Base-by-base conservation (phyloP, 768 basidiomycete species). In the Podaxis sp. region DNA sequence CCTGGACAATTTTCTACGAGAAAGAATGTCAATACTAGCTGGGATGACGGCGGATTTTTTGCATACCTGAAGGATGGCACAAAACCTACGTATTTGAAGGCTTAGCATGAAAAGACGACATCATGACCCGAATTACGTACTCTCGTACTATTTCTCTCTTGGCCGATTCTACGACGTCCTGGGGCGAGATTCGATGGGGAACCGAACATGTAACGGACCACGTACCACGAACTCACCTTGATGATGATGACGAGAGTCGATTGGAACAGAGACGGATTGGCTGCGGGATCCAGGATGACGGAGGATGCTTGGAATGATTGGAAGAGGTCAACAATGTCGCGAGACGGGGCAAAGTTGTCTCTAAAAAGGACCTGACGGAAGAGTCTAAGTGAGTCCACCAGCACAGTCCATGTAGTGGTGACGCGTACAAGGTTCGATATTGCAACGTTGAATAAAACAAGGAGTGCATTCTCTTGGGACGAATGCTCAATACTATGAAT, bases 81-180 rank as follows among this genome's bases (percentile, higher is more conserved):
- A 37, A 56, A 17, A 17, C 22, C 36, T 38, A 33, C 33, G 33
- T 33, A 33, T 33, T 33, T 33, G 33, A 33, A 33, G 8, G 33
- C 7, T 33, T 33, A 33, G 33, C 33, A 10, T 33, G 8, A 33
- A 33, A 0, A 10, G 33, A 33, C 33, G 1, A 33, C 33, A 51
- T 38, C 2, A 50, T 49, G 58, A n/a, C 48, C 51, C 28, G 36
- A 11, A 53, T 41, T 53, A 40, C 83, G 58, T 60, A 87, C 87
- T 88, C 87, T 71, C 76, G 74, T 4, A 78, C 79, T 24, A 88
- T 87, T 57, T 88, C 86, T 1, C 66, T 71, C 68, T 80, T 84
- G 71, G 88, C 87, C 0, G 83, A 80, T 58, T 88, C 87, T 0
- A 86, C 80, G 13, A 88, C 86, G 54, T 88, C 87, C 86, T 88